Conservation (phyloP, 2,329 filamentous ascomycete genomes). For the Fusarium lyarnte region DNA sequence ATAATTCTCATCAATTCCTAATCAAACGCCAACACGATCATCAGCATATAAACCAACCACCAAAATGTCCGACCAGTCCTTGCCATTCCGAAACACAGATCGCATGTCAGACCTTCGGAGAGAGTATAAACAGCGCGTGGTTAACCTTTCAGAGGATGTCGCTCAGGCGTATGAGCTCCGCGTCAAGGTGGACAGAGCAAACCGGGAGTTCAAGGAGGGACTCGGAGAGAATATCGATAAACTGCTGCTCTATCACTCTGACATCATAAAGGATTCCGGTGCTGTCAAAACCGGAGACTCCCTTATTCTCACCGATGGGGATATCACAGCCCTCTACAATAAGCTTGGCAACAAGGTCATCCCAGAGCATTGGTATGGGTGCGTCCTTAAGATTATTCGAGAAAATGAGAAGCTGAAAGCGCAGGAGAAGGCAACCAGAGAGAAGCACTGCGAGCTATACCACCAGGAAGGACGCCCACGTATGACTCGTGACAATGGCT, state of each 20-base stretch:
- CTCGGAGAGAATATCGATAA: not conserved
- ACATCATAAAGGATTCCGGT: not conserved
- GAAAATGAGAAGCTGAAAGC: not conserved
- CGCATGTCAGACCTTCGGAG: not conserved
- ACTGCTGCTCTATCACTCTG: not conserved
- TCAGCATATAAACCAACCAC: too few species aligned
- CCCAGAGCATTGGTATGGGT: not conserved
- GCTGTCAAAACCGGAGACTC: not conserved
- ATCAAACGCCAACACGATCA: too few species aligned
- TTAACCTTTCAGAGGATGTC: not conserved
- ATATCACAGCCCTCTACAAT: fast-evolving
- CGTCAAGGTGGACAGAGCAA: not conserved
- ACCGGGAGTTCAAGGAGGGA: not conserved
- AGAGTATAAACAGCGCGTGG: too few species aligned
- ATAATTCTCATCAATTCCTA: too few species aligned
- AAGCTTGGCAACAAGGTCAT: fast-evolving
- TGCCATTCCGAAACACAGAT: not conserved
- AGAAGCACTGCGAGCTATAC: not conserved
- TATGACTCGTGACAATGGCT: not conserved
- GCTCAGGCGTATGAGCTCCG: not conserved
- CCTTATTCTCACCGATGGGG: fast-evolving
- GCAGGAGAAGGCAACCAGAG: not conserved
- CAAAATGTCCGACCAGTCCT: not conserved
- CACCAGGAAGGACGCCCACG: not conserved
- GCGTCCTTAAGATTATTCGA: fast-evolving